A percentile compares a stretch with the other conserved stretches of the same genome.
Conservation (phyloP, 1,284 basidiomycete genomes). For the Rhodotorula sp. region DNA sequence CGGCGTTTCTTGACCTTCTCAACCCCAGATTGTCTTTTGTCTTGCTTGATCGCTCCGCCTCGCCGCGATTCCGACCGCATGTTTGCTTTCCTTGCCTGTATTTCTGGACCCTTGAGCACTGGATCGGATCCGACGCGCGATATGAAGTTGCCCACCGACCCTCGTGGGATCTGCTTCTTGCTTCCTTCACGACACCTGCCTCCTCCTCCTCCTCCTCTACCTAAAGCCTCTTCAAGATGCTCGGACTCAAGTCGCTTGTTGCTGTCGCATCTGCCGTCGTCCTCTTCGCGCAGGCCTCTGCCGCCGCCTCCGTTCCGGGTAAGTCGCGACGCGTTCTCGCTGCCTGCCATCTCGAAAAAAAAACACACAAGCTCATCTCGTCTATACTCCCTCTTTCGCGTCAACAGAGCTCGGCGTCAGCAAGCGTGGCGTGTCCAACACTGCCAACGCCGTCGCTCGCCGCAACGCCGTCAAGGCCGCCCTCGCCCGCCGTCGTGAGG, state of each 20-base stretch:
- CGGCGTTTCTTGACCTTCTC: too few relatives aligned
- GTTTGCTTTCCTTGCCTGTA: too few relatives aligned
- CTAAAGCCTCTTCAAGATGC: background rate
- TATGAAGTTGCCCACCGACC: too few relatives aligned
- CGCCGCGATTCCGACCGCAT: too few relatives aligned
- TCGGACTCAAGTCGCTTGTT: background rate
- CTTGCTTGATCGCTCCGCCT: too few relatives aligned
- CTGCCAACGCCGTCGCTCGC: background rate
- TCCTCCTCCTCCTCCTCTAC: background rate
- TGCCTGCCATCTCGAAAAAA: too few relatives aligned
- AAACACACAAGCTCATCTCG: background rate
- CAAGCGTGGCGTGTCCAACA: background rate
- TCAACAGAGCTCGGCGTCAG: background rate
- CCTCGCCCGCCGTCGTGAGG: slow-evolving; percentile 1
- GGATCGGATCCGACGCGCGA: too few relatives aligned
- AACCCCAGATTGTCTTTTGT: too few relatives aligned
- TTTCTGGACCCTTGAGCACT: too few relatives aligned
- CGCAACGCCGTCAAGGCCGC: slow-evolving; percentile 3
- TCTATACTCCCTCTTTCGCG: background rate
- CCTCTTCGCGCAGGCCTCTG: background rate
- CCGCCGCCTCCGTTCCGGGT: background rate
- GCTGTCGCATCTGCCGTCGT: background rate
- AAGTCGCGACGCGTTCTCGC: too few relatives aligned
- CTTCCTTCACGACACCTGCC: background rate
- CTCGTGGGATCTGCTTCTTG: background rate